A percentile compares a stretch with the other conserved stretches of the same genome.
These are phyloP conservation scores for Boletus tylopilopsis DNA, from an alignment of 768 basidiomycete species.

Conservation along the genomic window DNA sequence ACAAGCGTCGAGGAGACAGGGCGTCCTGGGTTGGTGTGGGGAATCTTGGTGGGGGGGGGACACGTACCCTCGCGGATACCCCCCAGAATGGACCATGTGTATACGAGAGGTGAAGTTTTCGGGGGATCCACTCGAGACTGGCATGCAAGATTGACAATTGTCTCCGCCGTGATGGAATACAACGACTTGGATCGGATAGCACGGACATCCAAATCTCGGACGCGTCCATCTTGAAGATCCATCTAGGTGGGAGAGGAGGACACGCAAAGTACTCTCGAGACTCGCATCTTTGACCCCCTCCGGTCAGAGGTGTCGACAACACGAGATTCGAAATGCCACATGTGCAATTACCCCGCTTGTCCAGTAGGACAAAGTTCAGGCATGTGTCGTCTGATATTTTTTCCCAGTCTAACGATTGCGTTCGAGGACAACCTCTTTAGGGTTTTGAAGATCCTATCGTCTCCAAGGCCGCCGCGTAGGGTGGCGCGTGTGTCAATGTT, in stretches of 20 bases:
- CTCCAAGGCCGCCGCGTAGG: not conserved
- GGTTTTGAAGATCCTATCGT: not conserved
- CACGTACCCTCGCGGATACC: slow-evolving; percentile 1
- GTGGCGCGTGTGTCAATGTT: slow-evolving; percentile 1
- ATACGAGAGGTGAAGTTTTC: not conserved
- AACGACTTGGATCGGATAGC: not conserved
- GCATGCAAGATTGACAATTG: not conserved
- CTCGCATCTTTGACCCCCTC: not conserved
- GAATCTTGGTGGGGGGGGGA: not conserved
- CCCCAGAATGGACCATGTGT: slow-evolving; percentile 1
- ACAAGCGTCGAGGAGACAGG: not conserved
- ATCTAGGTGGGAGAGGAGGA: not conserved
- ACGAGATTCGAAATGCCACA: not conserved
- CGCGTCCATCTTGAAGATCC: not conserved
- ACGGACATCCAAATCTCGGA: too few species aligned
- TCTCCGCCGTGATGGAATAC: not conserved
- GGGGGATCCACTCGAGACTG: slow-evolving; percentile 2
- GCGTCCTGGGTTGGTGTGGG: not conserved
- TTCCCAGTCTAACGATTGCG: not conserved
- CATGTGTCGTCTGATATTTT: not conserved
- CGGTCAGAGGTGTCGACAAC: not conserved
- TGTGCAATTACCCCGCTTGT: slow-evolving; percentile 1
- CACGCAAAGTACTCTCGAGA: not conserved
- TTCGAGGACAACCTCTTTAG: not conserved
- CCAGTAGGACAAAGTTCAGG: not conserved